phyloP scores from a whole-genome alignment of 2,329 filamentous ascomycete species.

The Beauveria medogensis region DNA sequence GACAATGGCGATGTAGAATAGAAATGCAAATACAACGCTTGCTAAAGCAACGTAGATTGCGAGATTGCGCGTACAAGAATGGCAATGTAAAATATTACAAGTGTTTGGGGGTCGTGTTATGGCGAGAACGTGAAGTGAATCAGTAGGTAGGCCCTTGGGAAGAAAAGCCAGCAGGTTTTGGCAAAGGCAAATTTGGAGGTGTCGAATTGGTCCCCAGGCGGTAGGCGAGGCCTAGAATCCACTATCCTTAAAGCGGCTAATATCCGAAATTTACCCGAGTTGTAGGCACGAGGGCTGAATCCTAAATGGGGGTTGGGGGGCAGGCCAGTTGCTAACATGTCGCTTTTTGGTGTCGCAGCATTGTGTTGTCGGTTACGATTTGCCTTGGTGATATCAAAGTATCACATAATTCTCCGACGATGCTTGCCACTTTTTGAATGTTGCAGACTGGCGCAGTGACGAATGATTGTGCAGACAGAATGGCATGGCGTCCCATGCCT shows the following conservation, averaged over 20 bases:
- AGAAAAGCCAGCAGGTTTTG: constrained; percentile 27
- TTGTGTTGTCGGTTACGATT: not conserved
- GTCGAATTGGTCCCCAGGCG: constrained; percentile 10
- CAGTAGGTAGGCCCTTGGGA: constrained; percentile 12
- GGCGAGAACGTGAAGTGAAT: constrained; percentile 9
- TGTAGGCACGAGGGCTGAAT: constrained; percentile 25
- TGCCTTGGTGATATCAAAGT: not conserved
- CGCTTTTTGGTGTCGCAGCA: not conserved
- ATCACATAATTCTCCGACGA: not conserved
- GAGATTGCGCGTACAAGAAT: constrained; percentile 7
- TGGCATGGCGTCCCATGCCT: not conserved
- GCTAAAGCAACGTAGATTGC: constrained; percentile 10
- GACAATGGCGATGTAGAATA: constrained; percentile 4
- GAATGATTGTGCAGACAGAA: too few species aligned
- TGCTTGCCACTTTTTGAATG: not conserved
- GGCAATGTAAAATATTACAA: constrained; percentile 6
- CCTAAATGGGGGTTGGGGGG: constrained; percentile 19
- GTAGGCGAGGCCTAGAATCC: constrained; percentile 7
- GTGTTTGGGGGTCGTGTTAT: constrained; percentile 21
- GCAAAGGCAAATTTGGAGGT: constrained; percentile 25
- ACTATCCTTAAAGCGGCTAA: constrained; percentile 13
- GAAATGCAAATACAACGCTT: constrained; percentile 11
- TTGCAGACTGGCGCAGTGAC: not conserved
- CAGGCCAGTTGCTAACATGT: not conserved
- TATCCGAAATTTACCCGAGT: constrained; percentile 24